These are phyloP conservation scores for Fraxinus ornus DNA, from an alignment of 305 asterid species.

Conservation along the genomic window DNA sequence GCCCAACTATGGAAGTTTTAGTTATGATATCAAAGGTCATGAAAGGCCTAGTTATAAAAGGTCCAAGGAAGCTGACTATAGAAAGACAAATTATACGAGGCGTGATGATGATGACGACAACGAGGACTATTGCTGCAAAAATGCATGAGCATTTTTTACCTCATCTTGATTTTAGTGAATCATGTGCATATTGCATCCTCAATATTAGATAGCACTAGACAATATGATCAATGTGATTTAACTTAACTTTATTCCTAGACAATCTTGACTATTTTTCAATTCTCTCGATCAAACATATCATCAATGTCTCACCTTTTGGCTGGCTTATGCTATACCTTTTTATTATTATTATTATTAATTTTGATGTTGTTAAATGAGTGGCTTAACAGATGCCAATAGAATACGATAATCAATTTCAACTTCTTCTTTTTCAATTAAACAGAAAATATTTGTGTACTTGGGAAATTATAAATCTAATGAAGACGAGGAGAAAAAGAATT, in stretches of 20 bases:
- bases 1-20: too few relatives aligned
- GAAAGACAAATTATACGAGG: too few relatives aligned
- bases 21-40: too few relatives aligned
- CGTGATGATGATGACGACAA: background rate
- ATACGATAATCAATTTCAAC: background rate
- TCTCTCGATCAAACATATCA: background rate
- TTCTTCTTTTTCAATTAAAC: background rate
- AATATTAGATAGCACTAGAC: background rate
- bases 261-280: background rate
- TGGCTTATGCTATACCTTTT: too few relatives aligned
- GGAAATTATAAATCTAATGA: conserved; percentile 18
- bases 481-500: conserved; percentile 24
- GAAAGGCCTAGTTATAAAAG: too few relatives aligned
- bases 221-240: background rate
- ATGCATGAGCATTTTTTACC: background rate
- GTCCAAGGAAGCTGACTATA: too few relatives aligned
- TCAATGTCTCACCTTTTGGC: background rate
- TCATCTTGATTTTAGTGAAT: background rate
- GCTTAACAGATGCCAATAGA: background rate
- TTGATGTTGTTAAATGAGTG: background rate
- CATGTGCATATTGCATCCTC: background rate
- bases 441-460: background rate
- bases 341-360: background rate
- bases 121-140: background rate
- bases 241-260: background rate